phyloP scores from a whole-genome alignment of 2,329 filamentous ascomycete genomes.

The Helicocarpus griseus region DNA sequence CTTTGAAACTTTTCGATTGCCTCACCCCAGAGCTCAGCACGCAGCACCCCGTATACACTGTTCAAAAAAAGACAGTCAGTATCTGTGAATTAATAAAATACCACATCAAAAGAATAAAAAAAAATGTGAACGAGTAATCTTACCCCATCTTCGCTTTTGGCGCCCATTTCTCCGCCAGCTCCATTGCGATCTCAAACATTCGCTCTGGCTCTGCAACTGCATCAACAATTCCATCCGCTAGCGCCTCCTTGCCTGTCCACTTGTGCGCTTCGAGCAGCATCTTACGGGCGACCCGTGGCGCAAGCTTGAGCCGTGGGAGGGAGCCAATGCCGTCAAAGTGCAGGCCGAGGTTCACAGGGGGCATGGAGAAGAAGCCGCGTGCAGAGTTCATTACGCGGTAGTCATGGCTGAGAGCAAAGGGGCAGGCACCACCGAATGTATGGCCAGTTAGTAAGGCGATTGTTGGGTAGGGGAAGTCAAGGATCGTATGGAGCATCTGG shows the following conservation, averaged over 20 bases:
- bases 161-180: conserved; percentile 35
- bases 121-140: background rate
- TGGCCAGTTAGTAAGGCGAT: conserved; percentile 40
- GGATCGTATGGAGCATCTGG: conserved; percentile 37
- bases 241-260: conserved; percentile 44
- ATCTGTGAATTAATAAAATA: background rate
- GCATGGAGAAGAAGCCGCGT: conserved; percentile 42
- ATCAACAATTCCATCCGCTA: conserved; percentile 46
- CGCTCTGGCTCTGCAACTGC: conserved; percentile 38
- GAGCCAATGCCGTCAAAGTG: conserved; percentile 48
- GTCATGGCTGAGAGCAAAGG: conserved; percentile 39
- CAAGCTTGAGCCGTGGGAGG: conserved; percentile 43
- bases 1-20: conserved; percentile 41
- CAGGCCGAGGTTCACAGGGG: conserved; percentile 45
- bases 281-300: conserved; percentile 42
- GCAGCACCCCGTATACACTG: conserved; percentile 41
- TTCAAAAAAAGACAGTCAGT: background rate
- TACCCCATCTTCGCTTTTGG: conserved; percentile 26
- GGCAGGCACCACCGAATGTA: conserved; percentile 41
- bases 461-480: conserved; percentile 42
- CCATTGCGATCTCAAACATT: conserved; percentile 40
- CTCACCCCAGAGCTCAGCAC: conserved; percentile 46
- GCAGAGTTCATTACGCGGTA: conserved; percentile 40
- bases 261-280: conserved; percentile 48
- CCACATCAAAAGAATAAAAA: background rate